Conservation (phyloP, 305 asterid genomes). For the Solanum hybrid region DNA sequence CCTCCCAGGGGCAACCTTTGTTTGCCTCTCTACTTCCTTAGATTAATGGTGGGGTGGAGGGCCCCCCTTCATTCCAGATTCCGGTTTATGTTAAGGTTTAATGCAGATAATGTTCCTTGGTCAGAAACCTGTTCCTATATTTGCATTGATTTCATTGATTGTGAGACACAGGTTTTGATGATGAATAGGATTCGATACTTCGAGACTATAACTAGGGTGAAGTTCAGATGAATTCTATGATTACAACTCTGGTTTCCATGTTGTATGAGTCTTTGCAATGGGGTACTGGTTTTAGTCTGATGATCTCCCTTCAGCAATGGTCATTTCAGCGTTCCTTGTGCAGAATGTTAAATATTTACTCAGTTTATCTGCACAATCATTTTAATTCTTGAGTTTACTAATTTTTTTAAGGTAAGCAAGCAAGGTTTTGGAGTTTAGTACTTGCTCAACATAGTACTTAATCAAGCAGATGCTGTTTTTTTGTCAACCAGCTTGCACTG, state of each 20-base stretch:
- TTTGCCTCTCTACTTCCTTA: not conserved
- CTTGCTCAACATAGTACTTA: not conserved
- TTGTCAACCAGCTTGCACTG: not conserved
- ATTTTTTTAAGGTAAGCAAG: not conserved
- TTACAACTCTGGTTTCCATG: not conserved
- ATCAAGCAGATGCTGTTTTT: not conserved
- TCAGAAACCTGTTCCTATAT: not conserved
- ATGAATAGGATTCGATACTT: not conserved
- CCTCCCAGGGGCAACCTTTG: not conserved
- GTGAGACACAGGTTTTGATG: not conserved
- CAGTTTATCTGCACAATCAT: not conserved
- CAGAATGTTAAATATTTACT: not conserved
- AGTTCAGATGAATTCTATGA: not conserved
- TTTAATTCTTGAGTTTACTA: not conserved
- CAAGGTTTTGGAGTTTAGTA: not conserved
- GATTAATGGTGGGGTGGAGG: not conserved
- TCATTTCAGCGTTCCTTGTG: not conserved
- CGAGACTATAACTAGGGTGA: not conserved
- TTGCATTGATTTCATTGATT: not conserved
- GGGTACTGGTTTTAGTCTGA: not conserved
- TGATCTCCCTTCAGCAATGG: not conserved
- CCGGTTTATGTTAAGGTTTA: not conserved
- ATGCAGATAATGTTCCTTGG: not conserved
- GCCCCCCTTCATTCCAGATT: not conserved
- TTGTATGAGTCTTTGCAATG: not conserved